Base-by-base conservation (phyloP, 2,329 filamentous ascomycete species). In the Penicillium freii region DNA sequence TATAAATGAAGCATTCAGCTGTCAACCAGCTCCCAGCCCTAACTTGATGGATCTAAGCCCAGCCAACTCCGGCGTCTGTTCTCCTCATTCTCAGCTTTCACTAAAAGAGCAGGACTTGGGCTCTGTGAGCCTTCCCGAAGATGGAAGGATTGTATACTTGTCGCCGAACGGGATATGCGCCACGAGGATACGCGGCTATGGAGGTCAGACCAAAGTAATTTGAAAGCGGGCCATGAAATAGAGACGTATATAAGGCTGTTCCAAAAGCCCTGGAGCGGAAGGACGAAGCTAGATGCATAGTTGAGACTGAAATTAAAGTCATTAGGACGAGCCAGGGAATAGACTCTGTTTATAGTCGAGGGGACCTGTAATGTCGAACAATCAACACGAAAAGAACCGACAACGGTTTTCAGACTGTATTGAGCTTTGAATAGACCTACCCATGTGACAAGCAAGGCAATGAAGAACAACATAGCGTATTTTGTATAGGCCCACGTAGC, bases 191-290 rank as follows among this genome's bases (percentile, higher is more conserved):
- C 17, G 29, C 31, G 51, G 8, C n/a, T 44, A 54, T 21, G 47
- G 5, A 62, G 42, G 34, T 61, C 43, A 15, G 38, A 44, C 59
- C 61, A 64, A 9, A 64, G 49, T 17, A 44, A 45, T 69, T 81
- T 81, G 68, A 85, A 87, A 0, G 87, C 87, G 49, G 82, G 74
- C 80, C 85, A 84, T 6, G 87, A 90, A 1, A 88, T 91, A 11
- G 84, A 81, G 17, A 85, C 75, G 73, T 94, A 95, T 63, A 95
- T 91, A 57, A 89, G 73, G 19, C 87, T 84, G 71, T 95, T 95
- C 90, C 90, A 94, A 67, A 92, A 89, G 0, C 91, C 91, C 70
- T 95, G 91, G 0, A 92, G 80, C 0, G 91, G 90, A 9, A 95
- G 80, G 1, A 94, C 90, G 40, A 91, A 81, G 0, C 88, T 86